Evolutionary conservation across 352 stramenopile genomes (phyloP), one percentile per base, ranked within the genome.

Genomic region (Phytophthora uliginosa): DNA sequence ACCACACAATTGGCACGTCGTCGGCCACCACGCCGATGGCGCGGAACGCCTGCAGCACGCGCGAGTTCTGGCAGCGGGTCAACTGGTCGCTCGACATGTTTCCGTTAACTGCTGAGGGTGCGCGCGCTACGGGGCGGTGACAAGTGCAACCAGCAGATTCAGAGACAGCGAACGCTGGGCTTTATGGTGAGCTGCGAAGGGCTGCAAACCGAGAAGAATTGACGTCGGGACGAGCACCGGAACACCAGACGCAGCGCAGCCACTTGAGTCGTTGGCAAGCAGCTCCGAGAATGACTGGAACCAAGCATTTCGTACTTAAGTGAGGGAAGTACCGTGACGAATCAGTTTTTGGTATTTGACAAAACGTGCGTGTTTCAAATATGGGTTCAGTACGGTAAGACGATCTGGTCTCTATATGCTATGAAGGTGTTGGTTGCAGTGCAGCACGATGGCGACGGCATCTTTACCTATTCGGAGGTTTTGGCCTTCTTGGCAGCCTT

Each of bases 21-120:
- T 95, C 91, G 15, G 88, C 88, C 50, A 98, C 89, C 24, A 97
- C 73, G 38, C 94, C 94, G 51, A 98, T 92, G 26, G 94, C 90
- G n/a, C 93, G 90, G 79, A 97, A 98, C 38, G 90, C 85, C 67
- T 97, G 88, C 62, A 97, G 80, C 57, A 97, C 62, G 59, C 86
- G 84, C 66, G 87, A 95, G 65, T 85, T 85, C 71, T 92, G 85
- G 56, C 82, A 79, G 24, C 83, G 84, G 24, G 81, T 83, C 47
- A 90, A 76, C 62, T 75, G 61, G 63, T 83, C 54, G 56, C 42
- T 61, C 7, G 59, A 42, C 76, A 84, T 83, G 42, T 34, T 75
- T 57, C 51, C 20, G 66, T 59, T 15, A 24, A 18, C 40, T 69
- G 68, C 45, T 55, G 20, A 45, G 65, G 45, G 40, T 4, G 57